Evolutionary conservation across 1,284 basidiomycete genomes (phyloP).

Genomic region (Meira miltonrushii): DNA sequence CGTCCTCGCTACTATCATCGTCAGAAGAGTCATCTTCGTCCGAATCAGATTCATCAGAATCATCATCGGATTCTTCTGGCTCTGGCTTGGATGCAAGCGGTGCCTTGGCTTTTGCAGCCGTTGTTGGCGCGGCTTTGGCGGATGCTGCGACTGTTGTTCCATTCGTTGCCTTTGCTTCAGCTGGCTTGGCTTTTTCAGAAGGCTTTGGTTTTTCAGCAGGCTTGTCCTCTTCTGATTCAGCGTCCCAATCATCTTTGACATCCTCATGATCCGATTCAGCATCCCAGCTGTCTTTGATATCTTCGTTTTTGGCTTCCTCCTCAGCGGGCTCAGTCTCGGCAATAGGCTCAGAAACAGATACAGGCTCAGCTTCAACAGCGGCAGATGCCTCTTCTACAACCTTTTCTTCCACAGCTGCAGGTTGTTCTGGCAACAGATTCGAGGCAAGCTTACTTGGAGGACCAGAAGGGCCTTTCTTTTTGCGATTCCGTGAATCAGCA

Average conservation of each 20-base stretch:
- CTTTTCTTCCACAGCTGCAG: neutral
- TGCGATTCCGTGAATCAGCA: constrained; percentile 78
- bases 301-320: constrained; percentile 28
- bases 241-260: constrained; percentile 81
- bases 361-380: constrained; percentile 21
- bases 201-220: constrained; percentile 17
- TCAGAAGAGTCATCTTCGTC: constrained; percentile 62
- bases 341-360: constrained; percentile 33
- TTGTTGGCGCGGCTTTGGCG: constrained; percentile 14
- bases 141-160: constrained; percentile 16
- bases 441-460: constrained; percentile 15
- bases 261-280: constrained; percentile 54
- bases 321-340: constrained; percentile 20
- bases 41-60: constrained; percentile 56
- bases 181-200: constrained; percentile 9
- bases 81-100: constrained; percentile 8
- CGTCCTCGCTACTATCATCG: constrained; percentile 49
- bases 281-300: constrained; percentile 54
- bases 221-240: constrained; percentile 63
- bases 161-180: constrained; percentile 62
- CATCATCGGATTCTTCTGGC: constrained; percentile 21
- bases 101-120: constrained; percentile 12
- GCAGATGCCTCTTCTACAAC: neutral
- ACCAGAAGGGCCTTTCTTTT: constrained; percentile 59
- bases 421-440: constrained; percentile 3